phyloP scores from a whole-genome alignment of 2,329 filamentous ascomycete genomes.

The Tolypocladium guangdongense region DNA sequence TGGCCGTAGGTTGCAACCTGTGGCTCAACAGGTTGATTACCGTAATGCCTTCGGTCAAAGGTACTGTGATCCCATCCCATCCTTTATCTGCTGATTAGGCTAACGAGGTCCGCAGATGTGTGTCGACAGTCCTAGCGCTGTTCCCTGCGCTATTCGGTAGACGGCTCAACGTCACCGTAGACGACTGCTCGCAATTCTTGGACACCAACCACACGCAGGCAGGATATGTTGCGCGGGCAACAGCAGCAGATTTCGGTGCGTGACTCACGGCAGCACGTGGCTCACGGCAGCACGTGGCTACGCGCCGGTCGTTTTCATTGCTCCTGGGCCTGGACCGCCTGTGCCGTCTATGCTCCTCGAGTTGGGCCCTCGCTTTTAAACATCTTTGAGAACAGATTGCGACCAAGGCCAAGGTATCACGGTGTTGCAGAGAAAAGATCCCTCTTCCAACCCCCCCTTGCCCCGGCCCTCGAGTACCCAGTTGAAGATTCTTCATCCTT shows the following conservation, averaged over 20 bases:
- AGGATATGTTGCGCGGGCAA: neutral
- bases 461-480: too few species aligned
- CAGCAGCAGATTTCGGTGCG: neutral
- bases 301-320: neutral
- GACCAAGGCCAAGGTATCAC: too few species aligned
- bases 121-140: neutral
- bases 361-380: too few species aligned
- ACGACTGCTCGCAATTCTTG: neutral
- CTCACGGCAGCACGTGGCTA: too few species aligned
- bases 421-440: too few species aligned
- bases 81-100: neutral
- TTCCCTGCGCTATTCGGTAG: neutral
- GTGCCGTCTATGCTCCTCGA: neutral
- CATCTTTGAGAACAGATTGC: too few species aligned
- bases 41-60: neutral
- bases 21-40: neutral
- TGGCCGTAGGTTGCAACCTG: neutral
- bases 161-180: neutral
- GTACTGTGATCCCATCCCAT: neutral
- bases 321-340: neutral
- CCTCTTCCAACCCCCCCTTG: too few species aligned
- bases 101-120: neutral
- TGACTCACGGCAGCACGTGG: too few species aligned
- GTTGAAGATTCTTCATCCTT: too few species aligned
- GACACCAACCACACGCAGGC: neutral